Conservation (phyloP, 805 yeast genomes). For the Kluyveromyces aestuarii region DNA sequence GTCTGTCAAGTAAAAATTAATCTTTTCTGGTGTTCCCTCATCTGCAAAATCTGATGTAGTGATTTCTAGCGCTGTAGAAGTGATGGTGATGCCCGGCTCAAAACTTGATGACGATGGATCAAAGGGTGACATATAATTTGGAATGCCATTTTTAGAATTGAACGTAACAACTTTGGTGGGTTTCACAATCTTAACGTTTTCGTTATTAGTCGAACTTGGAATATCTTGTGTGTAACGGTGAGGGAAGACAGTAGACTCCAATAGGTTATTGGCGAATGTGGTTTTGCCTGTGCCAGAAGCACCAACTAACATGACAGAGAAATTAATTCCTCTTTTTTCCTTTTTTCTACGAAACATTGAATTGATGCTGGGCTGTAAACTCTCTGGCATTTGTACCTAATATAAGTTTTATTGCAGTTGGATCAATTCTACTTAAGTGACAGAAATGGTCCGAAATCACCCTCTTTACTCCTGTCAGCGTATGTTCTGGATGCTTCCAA, state of each 20-base stretch:
- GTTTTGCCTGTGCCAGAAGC: constrained; percentile 72
- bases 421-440: background rate
- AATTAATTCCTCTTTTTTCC: constrained; percentile 62
- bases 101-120: constrained; percentile 50
- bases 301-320: constrained; percentile 67
- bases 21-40: constrained; percentile 29
- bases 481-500: background rate
- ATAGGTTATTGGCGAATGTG: constrained; percentile 58
- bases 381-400: background rate
- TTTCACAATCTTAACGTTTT: constrained; percentile 18
- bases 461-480: too few relatives aligned
- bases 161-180: constrained; percentile 39
- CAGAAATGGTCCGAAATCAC: background rate
- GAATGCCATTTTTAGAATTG: constrained; percentile 52
- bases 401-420: too few relatives aligned
- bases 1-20: constrained; percentile 56
- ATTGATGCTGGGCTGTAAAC: background rate
- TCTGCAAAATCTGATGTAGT: constrained; percentile 10
- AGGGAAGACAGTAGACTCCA: constrained; percentile 53
- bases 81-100: constrained; percentile 71
- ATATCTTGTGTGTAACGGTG: constrained; percentile 44
- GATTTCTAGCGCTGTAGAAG: constrained; percentile 32
- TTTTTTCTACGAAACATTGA: constrained; percentile 44
- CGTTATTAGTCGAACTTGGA: constrained; percentile 11
- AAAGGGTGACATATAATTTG: constrained; percentile 50